Percentiles rank a stretch among this genome's conserved stretches.
Conservation (phyloP, 495 filamentous ascomycete species). For the Pyrenopolyporus hunteri region DNA sequence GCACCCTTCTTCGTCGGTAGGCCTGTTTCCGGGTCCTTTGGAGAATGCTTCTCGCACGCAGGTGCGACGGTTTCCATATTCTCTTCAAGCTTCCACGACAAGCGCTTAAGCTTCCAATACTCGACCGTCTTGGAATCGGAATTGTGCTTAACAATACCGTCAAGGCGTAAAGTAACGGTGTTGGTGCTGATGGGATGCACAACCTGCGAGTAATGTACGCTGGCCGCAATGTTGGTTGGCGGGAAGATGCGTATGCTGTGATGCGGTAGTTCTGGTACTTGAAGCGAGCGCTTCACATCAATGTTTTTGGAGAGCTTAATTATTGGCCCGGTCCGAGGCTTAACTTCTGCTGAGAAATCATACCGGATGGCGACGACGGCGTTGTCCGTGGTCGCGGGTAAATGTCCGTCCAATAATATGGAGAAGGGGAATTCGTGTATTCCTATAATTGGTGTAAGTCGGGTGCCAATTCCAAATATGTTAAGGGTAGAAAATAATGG, state of each 20-base stretch:
- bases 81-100: constrained; percentile 94
- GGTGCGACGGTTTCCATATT: constrained; percentile 77
- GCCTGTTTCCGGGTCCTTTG: constrained; percentile 60
- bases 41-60: constrained; percentile 77
- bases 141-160: constrained; percentile 74
- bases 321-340: constrained; percentile 57
- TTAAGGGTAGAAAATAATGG: background rate
- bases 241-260: constrained; percentile 93
- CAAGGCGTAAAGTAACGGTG: constrained; percentile 76
- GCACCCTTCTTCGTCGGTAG: constrained; percentile 69
- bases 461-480: background rate
- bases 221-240: constrained; percentile 88
- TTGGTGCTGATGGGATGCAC: constrained; percentile 89
- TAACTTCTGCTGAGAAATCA: constrained; percentile 73
- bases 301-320: constrained; percentile 69
- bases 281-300: constrained; percentile 75
- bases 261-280: constrained; percentile 63
- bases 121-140: constrained; percentile 55
- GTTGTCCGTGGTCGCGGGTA: constrained; percentile 81
- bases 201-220: constrained; percentile 77
- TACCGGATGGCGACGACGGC: constrained; percentile 78
- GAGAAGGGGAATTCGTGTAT: constrained; percentile 89
- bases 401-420: constrained; percentile 82
- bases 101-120: constrained; percentile 86
- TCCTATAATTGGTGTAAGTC: constrained; percentile 45